Percentiles rank a stretch among this genome's conserved stretches.
Evolutionary conservation across 768 basidiomycete species (phyloP).

Genomic region (Pleurotus pulmonarius): DNA sequence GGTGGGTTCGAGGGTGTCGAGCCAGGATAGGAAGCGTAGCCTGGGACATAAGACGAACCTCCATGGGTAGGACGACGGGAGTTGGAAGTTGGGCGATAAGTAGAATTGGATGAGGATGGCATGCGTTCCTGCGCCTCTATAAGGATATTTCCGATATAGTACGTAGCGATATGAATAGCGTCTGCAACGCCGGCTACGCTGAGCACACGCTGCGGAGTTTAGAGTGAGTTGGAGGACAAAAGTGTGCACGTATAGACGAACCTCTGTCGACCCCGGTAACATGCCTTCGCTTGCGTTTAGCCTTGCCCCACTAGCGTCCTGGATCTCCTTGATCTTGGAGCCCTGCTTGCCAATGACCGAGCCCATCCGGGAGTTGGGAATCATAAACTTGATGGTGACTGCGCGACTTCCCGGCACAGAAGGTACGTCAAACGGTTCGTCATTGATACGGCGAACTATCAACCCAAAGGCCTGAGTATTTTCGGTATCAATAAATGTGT

Average conservation of each 20-base stretch:
- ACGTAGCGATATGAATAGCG: conserved; percentile 98
- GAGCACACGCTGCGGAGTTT: conserved; percentile 73
- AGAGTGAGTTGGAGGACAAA: conserved; percentile 10
- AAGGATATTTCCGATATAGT: conserved; percentile 98
- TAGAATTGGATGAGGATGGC: conserved; percentile 63
- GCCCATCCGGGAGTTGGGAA: conserved; percentile 98
- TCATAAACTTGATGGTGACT: conserved; percentile 99
- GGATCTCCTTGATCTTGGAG: conserved; percentile 98
- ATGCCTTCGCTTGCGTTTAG: conserved; percentile 97
- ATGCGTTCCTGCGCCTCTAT: conserved; percentile 87
- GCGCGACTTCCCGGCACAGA: conserved; percentile 97
- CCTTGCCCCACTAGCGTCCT: conserved; percentile 95
- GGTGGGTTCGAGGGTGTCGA: conserved; percentile 48
- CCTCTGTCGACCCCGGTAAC: conserved; percentile 99
- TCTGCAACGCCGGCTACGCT: conserved; percentile 98
- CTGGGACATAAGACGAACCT: conserved; percentile 71
- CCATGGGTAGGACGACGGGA: conserved; percentile 34
- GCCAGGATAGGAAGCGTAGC: conserved; percentile 46
- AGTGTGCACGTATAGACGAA: conserved; percentile 28
- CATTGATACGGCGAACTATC: conserved; percentile 97
- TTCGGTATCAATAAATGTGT: too few species aligned
- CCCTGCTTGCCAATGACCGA: conserved; percentile 98
- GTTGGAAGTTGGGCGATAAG: conserved; percentile 65
- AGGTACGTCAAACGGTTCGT: conserved; percentile 96
- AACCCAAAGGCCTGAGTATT: conserved; percentile 86